Evolutionary conservation across 768 basidiomycete species (phyloP).

Genomic region (Cystofilobasidium ferigula): DNA sequence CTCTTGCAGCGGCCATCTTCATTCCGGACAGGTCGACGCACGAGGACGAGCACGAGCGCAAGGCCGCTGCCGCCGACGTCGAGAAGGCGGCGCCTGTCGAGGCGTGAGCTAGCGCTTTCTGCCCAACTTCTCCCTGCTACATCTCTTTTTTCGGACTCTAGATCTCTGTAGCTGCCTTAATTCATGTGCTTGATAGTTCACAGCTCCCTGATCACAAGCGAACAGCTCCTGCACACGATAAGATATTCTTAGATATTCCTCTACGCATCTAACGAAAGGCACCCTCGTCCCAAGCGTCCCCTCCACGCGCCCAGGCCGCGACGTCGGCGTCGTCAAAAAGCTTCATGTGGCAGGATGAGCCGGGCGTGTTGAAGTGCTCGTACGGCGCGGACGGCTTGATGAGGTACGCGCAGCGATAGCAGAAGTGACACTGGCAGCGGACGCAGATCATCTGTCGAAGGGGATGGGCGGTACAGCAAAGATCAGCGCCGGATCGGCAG

Average conservation of each 20-base stretch:
- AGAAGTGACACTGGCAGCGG: conserved; percentile 25
- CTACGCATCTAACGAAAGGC: neutral
- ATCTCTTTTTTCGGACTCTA: too few relatives aligned
- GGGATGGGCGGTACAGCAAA: conserved; percentile 19
- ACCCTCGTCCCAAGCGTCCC: neutral
- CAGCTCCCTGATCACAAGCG: too few relatives aligned
- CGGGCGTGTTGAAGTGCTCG: conserved; percentile 14
- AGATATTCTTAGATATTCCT: too few relatives aligned
- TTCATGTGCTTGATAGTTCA: too few relatives aligned
- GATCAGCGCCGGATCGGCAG: neutral
- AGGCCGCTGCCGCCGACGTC: neutral
- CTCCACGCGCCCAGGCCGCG: conserved; percentile 1
- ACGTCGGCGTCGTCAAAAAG: conserved; percentile 20
- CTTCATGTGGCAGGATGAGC: conserved; percentile 2
- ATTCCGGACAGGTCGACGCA: conserved; percentile 11
- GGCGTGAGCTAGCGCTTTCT: too few relatives aligned
- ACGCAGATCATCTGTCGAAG: conserved; percentile 17
- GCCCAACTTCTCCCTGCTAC: too few relatives aligned
- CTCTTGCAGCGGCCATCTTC: neutral
- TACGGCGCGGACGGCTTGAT: conserved; percentile 15
- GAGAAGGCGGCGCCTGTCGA: too few relatives aligned
- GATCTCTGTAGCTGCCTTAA: too few relatives aligned
- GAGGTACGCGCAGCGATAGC: conserved; percentile 30
- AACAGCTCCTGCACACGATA: too few relatives aligned
- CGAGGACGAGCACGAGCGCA: neutral